Percentiles rank a stretch among this genome's conserved stretches.
Evolutionary conservation across 345 rosid genomes (phyloP).

Genomic region (Eutrema japonicum): DNA sequence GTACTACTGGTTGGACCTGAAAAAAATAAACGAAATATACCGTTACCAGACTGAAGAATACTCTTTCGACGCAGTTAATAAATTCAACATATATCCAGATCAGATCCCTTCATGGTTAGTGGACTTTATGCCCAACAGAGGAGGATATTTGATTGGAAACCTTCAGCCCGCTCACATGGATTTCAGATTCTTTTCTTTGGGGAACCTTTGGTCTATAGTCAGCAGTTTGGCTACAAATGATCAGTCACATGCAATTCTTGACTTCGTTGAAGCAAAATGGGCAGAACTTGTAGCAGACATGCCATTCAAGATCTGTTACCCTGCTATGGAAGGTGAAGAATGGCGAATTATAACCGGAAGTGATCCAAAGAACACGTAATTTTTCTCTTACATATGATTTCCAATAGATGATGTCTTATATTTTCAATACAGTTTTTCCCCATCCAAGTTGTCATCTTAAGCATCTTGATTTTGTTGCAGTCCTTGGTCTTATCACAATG

Average conservation of each 20-base stretch:
- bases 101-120: conserved; percentile 91
- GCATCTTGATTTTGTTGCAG: conserved; percentile 54
- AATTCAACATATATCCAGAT: conserved; percentile 93
- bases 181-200: conserved; percentile 89
- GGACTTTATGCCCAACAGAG: conserved; percentile 76
- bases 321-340: conserved; percentile 85
- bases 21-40: conserved; percentile 75
- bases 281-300: conserved; percentile 78
- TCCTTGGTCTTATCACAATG: conserved; percentile 97
- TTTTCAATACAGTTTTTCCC: conserved; percentile 4
- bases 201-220: conserved; percentile 82
- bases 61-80: conserved; percentile 88
- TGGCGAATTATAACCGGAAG: conserved; percentile 88
- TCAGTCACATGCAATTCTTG: conserved; percentile 90
- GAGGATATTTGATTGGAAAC: conserved; percentile 86
- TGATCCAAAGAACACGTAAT: conserved; percentile 93
- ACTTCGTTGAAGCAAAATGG: conserved; percentile 87
- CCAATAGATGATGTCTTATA: not conserved
- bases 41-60: conserved; percentile 88
- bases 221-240: conserved; percentile 71
- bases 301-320: conserved; percentile 87
- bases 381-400: conserved; percentile 24
- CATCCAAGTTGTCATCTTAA: conserved; percentile 14
- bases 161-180: conserved; percentile 98
- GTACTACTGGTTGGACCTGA: conserved; percentile 88